Evolutionary conservation across 2,329 filamentous ascomycete species (phyloP).

Genomic region (Arthrobotrys pseudoclavata): DNA sequence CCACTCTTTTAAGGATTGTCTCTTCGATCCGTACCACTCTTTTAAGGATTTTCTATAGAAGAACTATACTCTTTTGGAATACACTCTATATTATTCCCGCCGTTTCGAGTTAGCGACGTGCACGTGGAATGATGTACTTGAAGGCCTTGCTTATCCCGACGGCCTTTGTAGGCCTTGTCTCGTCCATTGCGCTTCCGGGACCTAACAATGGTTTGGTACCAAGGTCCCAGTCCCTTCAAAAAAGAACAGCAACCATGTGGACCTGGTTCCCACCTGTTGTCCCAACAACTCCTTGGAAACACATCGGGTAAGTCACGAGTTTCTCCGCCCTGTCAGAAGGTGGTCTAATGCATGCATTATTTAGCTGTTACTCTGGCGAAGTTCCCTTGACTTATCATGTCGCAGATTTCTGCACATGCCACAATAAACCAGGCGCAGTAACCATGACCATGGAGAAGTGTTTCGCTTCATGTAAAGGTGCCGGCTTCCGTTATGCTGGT

Average conservation of each 20-base stretch:
- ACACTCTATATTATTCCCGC: not conserved
- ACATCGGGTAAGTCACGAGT: not conserved
- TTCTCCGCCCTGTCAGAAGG: too few species aligned
- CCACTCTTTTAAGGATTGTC: not conserved
- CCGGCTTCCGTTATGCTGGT: conserved; percentile 42
- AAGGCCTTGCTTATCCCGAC: not conserved
- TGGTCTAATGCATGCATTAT: not conserved
- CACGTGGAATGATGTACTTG: not conserved
- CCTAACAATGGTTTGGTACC: not conserved
- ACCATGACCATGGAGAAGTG: conserved; percentile 28
- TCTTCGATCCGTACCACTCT: not conserved
- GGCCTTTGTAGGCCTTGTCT: not conserved
- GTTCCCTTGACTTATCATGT: conserved; percentile 7
- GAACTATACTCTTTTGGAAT: not conserved
- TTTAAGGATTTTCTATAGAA: conserved; percentile 5
- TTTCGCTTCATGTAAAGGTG: conserved; percentile 21
- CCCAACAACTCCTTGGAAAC: not conserved
- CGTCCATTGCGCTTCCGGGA: not conserved
- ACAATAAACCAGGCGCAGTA: not conserved
- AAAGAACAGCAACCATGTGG: not conserved
- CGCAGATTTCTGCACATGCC: conserved; percentile 26
- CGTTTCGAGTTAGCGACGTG: not conserved
- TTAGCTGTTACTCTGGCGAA: conserved; percentile 18
- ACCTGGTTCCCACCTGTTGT: not conserved
- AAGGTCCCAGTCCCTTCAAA: not conserved